Evolutionary conservation across 495 filamentous ascomycete genomes (phyloP).

Genomic region (Neurospora sp.): DNA sequence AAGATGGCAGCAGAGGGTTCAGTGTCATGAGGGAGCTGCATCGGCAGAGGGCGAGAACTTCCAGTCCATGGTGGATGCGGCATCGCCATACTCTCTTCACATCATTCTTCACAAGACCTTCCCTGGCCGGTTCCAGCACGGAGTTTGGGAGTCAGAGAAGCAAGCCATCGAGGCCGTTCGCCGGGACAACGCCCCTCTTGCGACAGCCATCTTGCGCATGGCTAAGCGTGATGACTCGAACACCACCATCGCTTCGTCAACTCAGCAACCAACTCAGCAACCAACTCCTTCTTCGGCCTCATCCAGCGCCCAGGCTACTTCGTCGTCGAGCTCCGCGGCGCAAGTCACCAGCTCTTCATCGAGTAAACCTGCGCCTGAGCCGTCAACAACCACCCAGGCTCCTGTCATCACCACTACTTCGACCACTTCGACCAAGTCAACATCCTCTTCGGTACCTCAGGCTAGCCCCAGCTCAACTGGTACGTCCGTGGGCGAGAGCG

Average conservation of each 20-base stretch:
- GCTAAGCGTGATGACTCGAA: slow-evolving; percentile 26
- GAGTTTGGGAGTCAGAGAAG: slow-evolving; percentile 25
- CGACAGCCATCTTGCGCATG: slow-evolving; percentile 25
- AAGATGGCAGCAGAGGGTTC: slow-evolving; percentile 1
- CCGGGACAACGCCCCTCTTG: slow-evolving; percentile 19
- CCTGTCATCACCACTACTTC: slow-evolving; percentile 2
- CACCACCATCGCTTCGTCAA: slow-evolving; percentile 4
- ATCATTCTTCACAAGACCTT: slow-evolving; percentile 30
- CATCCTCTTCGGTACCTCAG: neutral
- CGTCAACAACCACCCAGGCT: slow-evolving; percentile 2
- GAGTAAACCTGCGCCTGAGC: neutral
- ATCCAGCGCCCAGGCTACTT: neutral
- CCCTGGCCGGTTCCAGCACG: slow-evolving; percentile 26
- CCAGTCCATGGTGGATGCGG: slow-evolving; percentile 22
- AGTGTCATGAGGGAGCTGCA: slow-evolving; percentile 3
- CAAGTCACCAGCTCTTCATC: neutral
- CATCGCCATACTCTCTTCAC: slow-evolving; percentile 29
- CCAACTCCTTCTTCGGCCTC: slow-evolving; percentile 1
- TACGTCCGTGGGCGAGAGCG: slow-evolving; percentile 7
- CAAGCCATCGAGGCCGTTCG: slow-evolving; percentile 24
- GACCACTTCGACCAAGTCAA: neutral
- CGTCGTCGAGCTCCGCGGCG: neutral
- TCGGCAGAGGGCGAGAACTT: slow-evolving; percentile 6
- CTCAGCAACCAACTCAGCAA: neutral
- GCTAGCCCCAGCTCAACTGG: neutral